Evolutionary conservation across 768 basidiomycete species (phyloP).

Genomic region (Epithele typhae): DNA sequence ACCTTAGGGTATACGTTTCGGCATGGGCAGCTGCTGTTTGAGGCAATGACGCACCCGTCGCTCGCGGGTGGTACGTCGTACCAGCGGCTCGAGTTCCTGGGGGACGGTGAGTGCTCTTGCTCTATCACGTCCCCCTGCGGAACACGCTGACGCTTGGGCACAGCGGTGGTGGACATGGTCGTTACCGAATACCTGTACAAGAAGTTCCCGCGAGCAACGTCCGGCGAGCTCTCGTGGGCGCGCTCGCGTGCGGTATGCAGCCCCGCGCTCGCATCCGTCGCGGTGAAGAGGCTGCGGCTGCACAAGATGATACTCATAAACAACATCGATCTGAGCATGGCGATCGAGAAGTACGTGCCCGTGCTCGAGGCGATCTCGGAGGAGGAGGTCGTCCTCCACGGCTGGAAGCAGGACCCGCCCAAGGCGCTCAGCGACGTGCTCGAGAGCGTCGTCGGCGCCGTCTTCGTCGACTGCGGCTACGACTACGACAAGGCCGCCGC

Average conservation of each 20-base stretch:
- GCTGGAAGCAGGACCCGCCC: conserved; percentile 84
- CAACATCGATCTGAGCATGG: conserved; percentile 59
- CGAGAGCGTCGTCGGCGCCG: conserved; percentile 80
- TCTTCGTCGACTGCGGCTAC: conserved; percentile 77
- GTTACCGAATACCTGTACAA: conserved; percentile 68
- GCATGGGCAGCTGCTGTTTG: conserved; percentile 56
- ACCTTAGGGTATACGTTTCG: conserved; percentile 68
- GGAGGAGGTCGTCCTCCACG: conserved; percentile 58
- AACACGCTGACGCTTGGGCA: conserved; percentile 8
- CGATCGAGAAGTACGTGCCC: conserved; percentile 59
- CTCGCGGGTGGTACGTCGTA: conserved; percentile 65
- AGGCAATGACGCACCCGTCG: conserved; percentile 86
- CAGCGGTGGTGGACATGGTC: conserved; percentile 69
- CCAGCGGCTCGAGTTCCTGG: conserved; percentile 84
- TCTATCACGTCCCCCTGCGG: neutral
- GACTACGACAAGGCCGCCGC: conserved; percentile 63
- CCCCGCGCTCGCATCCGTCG: conserved; percentile 64
- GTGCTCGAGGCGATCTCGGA: conserved; percentile 51
- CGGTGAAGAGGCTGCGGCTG: conserved; percentile 57
- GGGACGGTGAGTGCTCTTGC: conserved; percentile 61
- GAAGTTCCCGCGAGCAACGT: conserved; percentile 66
- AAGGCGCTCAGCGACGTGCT: conserved; percentile 83
- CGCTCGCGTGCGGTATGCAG: conserved; percentile 71
- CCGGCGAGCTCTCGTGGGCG: conserved; percentile 71
- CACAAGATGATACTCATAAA: conserved; percentile 71